Percentiles rank a stretch among this genome's conserved stretches.
Conservation (phyloP, 2,329 filamentous ascomycete species). For the Colletotrichum cuscutae region DNA sequence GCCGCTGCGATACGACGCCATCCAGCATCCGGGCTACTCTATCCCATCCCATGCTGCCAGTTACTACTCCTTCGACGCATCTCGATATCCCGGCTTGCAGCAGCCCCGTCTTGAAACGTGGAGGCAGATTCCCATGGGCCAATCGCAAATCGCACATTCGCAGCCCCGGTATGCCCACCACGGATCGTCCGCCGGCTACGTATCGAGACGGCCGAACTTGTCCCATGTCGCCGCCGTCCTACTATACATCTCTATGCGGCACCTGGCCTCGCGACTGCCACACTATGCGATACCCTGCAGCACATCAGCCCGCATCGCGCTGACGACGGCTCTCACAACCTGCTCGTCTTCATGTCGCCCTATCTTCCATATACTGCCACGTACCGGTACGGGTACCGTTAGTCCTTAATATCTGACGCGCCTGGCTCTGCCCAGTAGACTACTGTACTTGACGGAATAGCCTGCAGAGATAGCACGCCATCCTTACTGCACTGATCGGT, state of each 20-base stretch:
- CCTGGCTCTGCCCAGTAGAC: not conserved
- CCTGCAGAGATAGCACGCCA: not conserved
- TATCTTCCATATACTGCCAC: not conserved
- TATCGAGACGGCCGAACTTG: constrained; percentile 22
- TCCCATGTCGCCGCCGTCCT: constrained; percentile 6
- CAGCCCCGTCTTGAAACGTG: constrained; percentile 32
- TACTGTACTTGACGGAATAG: not conserved
- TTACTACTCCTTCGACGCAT: constrained; percentile 23
- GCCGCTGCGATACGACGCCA: constrained; percentile 15
- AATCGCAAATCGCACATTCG: constrained; percentile 28
- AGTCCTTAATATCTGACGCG: not conserved
- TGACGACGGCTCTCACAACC: not conserved
- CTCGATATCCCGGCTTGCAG: constrained; percentile 30
- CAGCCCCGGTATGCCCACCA: not conserved
- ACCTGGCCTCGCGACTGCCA: not conserved
- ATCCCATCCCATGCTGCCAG: constrained; percentile 27
- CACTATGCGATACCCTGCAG: constrained; percentile 23
- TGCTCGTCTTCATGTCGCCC: not conserved
- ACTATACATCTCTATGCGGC: not conserved
- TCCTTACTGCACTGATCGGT: not conserved
- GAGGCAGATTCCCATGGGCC: constrained; percentile 23
- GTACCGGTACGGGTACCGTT: not conserved
- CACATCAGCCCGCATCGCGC: constrained; percentile 26
- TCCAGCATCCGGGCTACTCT: constrained; percentile 9
- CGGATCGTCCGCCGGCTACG: constrained; percentile 10